Conservation (phyloP, 768 basidiomycete genomes). For the Leccinum subgranulosum region DNA sequence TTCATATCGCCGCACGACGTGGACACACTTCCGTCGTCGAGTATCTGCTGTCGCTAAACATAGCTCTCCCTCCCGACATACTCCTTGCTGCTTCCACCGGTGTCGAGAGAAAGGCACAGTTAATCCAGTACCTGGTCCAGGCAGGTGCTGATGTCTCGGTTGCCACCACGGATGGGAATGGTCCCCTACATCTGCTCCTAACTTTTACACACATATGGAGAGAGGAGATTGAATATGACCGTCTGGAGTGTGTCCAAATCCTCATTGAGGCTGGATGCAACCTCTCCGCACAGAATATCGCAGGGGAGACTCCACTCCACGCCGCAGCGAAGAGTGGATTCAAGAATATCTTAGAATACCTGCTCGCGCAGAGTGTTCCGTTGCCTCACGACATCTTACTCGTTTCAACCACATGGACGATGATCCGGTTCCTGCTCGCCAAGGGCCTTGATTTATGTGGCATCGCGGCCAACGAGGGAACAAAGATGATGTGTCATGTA, state of each 20-base stretch:
- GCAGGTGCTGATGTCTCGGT: background rate
- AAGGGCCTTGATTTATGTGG: background rate
- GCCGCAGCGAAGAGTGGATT: background rate
- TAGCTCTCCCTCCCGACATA: background rate
- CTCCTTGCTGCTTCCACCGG: background rate
- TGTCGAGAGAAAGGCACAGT: background rate
- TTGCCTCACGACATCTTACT: background rate
- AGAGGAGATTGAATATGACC: background rate
- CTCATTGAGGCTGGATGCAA: slow-evolving; percentile 5
- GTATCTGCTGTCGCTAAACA: background rate
- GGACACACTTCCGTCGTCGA: background rate
- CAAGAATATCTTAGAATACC: background rate
- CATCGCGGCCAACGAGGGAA: background rate
- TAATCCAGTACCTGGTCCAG: background rate
- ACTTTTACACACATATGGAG: no score
- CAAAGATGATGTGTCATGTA: background rate
- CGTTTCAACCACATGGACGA: background rate
- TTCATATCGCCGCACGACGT: background rate
- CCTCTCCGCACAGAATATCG: background rate
- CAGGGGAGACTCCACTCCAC: background rate
- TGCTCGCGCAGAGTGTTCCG: background rate
- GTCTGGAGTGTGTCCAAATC: background rate
- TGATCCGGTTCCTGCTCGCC: background rate
- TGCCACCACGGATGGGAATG: background rate
- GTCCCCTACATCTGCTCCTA: background rate